Base-by-base conservation (phyloP, 257 asterid genomes). In the Knoxia roxburghii region DNA sequence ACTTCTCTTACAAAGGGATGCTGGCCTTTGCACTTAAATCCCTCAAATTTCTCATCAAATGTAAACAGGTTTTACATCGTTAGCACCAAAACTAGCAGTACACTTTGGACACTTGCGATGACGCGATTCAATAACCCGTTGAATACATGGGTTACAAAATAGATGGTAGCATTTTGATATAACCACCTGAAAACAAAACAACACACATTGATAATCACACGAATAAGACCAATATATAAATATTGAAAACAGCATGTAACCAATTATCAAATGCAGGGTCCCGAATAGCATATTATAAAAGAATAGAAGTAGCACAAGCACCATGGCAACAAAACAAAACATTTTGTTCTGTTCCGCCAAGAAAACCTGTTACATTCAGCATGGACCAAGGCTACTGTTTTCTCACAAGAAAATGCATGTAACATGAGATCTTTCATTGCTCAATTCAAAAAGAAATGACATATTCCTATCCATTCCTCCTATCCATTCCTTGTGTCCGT, bases 41-140 rank as follows among this genome's bases (percentile, higher is more conserved):
- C 45, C 71, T 46, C 45, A n/a, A 49, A 51, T 68, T 23, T 33
- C 39, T 35, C n/a, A 21, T 92, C 88, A 94, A 79, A 94, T 94
- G 89, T 94, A 94, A 65, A 94, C 86, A 23, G 98, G 90, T 73
- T 90, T 94, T 61, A 94, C 90, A 33, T 94, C 99, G 63, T 84
- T 94, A 64, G 81, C 85, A 61, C 89, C 96, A 70, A 94, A 94
- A 75, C 91, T 90, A 72, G 91, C 81, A 12, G 88, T 80, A 82
- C 99, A 94, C 15, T 82, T 86, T 26, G 99, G 99, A 79, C 99
- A 94, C 81, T 84, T 92, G 79, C 96, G 95, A 51, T 87, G 96
- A 56, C 99, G 96, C 0, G 82, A 64, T 61, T 87, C 96, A 57
- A 86, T 76, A 37, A 90, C 63, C 76, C 81, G 82, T 76, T 85